phyloP scores from a whole-genome alignment of 1,284 basidiomycete genomes.

The Inonotus obliquus region DNA sequence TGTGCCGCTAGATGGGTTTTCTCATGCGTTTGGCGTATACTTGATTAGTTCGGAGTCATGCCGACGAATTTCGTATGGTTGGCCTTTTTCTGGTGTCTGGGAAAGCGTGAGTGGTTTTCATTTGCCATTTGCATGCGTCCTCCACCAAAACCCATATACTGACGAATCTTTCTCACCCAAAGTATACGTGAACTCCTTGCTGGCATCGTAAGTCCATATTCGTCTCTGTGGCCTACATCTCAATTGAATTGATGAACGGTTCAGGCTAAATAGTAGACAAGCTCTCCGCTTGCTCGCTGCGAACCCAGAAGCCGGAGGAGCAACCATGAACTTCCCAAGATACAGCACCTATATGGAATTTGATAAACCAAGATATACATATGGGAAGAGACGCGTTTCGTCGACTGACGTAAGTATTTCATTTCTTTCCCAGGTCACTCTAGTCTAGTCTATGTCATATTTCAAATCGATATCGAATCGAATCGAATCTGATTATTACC shows the following conservation, averaged over 20 bases:
- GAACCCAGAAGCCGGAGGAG: background rate
- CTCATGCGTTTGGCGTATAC: background rate
- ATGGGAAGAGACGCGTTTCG: slow-evolving; percentile 1
- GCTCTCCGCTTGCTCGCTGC: slow-evolving; percentile 7
- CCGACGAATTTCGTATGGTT: slow-evolving; percentile 30
- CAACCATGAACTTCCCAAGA: slow-evolving; percentile 9
- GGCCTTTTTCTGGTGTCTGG: slow-evolving; percentile 31
- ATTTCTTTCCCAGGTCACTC: too few species aligned
- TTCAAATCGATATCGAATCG: too few species aligned
- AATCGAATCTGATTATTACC: too few species aligned
- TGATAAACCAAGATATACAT: background rate
- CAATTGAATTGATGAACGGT: background rate
- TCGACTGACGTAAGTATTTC: background rate
- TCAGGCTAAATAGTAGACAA: slow-evolving; percentile 13
- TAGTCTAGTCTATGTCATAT: too few species aligned
- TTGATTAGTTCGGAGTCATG: slow-evolving; percentile 26
- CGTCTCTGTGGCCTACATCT: background rate
- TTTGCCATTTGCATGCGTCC: too few species aligned
- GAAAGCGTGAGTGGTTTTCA: slow-evolving; percentile 25
- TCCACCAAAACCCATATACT: background rate
- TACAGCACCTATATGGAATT: slow-evolving; percentile 2
- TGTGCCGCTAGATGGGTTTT: too few species aligned
- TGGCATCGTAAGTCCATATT: slow-evolving; percentile 14
- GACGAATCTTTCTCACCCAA: background rate
- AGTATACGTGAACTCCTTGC: slow-evolving; percentile 18